Percentiles rank a stretch among this genome's conserved stretches.
These are phyloP conservation scores for Odonthalia washingtoniensis DNA, from an alignment of 31 red algal species.

Conservation along the genomic window DNA sequence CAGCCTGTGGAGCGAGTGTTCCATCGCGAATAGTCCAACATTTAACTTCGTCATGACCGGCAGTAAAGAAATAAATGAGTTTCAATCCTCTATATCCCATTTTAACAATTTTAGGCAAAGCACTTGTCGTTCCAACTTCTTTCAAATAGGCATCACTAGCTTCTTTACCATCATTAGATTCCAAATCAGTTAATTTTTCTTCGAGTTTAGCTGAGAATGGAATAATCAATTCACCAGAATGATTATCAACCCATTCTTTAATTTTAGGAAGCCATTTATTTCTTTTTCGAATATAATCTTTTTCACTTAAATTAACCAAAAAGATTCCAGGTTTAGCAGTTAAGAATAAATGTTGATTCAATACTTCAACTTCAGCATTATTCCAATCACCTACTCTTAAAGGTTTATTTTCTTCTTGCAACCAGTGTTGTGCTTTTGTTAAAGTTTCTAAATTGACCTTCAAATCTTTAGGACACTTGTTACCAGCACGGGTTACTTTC, in stretches of 20 bases:
- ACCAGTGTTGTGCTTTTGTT: slow-evolving; percentile 66
- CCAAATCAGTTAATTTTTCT: slow-evolving; percentile 79
- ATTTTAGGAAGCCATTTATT: slow-evolving; percentile 98
- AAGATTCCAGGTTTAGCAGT: slow-evolving; percentile 97
- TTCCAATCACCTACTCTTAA: slow-evolving; percentile 78
- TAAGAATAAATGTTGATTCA: slow-evolving; percentile 92
- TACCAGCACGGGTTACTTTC: slow-evolving; percentile 78
- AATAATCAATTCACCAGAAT: slow-evolving; percentile 84
- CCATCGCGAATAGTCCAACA: slow-evolving; percentile 97
- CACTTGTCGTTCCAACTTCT: slow-evolving; percentile 54
- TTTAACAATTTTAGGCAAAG: slow-evolving; percentile 88
- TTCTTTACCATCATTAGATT: slow-evolving; percentile 70
- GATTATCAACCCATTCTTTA: slow-evolving; percentile 91
- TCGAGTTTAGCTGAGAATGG: slow-evolving; percentile 92
- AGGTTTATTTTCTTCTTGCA: slow-evolving; percentile 82
- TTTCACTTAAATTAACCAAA: slow-evolving; percentile 95
- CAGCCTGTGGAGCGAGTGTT: slow-evolving; percentile 92
- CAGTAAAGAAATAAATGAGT: slow-evolving; percentile 95
- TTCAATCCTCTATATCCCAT: slow-evolving; percentile 75
- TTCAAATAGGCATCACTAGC: slow-evolving; percentile 67
- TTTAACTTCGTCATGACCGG: slow-evolving; percentile 90
- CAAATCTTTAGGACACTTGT: slow-evolving; percentile 90
- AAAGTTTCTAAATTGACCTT: slow-evolving; percentile 82
- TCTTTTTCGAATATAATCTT: slow-evolving; percentile 92
- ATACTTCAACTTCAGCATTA: slow-evolving; percentile 86